Conservation (phyloP, 139 green algal genomes). For the Picochlorum sp. region DNA sequence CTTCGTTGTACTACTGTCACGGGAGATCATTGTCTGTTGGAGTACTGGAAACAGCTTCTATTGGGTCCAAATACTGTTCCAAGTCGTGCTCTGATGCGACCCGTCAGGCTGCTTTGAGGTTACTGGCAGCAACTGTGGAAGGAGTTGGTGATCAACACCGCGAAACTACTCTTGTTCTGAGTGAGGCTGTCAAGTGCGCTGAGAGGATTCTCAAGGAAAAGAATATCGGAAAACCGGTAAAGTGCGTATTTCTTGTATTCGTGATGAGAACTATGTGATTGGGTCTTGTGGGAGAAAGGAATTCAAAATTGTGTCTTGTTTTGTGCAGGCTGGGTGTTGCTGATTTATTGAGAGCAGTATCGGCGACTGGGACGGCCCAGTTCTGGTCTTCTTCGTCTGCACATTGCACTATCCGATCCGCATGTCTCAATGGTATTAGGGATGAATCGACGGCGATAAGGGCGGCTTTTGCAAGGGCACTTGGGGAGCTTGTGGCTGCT, state of each 20-base stretch:
- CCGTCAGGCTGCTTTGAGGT: conserved; percentile 28
- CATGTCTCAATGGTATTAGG: conserved; percentile 28
- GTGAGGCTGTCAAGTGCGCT: conserved; percentile 42
- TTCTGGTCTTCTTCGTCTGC: conserved; percentile 46
- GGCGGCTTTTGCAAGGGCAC: conserved; percentile 31
- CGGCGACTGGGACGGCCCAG: conserved; percentile 26
- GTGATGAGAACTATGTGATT: not conserved
- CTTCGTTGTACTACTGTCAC: conserved; percentile 32
- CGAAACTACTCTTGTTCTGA: conserved; percentile 31
- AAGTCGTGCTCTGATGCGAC: conserved; percentile 11
- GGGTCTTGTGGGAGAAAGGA: too few species aligned
- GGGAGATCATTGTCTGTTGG: conserved; percentile 40
- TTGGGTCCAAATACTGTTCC: conserved; percentile 37
- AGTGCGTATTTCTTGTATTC: too few species aligned
- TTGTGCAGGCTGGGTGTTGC: conserved; percentile 11
- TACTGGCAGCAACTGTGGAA: conserved; percentile 47
- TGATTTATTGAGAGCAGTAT: conserved; percentile 36
- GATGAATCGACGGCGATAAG: conserved; percentile 26
- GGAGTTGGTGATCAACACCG: conserved; percentile 43
- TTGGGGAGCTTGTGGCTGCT: conserved; percentile 49
- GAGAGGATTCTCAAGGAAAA: conserved; percentile 24
- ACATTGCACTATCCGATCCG: conserved; percentile 38
- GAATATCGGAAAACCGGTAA: not conserved
- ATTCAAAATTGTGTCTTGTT: too few species aligned
- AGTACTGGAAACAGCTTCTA: conserved; percentile 28